phyloP scores from a whole-genome alignment of 345 rosid species.

The Odontarrhena argentea region DNA sequence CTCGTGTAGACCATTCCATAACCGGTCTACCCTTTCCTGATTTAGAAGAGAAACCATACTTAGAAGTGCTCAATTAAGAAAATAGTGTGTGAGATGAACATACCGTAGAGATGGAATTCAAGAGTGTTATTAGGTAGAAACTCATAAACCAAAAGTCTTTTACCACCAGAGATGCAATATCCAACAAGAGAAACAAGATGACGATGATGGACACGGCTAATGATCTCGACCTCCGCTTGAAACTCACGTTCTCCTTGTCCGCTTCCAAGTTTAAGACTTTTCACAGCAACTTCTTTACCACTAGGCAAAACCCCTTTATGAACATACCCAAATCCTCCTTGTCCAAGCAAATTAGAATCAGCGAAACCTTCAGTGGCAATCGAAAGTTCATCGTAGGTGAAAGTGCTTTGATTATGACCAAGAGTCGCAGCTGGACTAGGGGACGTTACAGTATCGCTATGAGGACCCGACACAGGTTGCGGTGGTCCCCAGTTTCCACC shows the following conservation, averaged over 20 bases:
- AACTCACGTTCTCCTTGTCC: constrained; percentile 85
- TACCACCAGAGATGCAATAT: constrained; percentile 59
- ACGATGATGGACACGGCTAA: constrained; percentile 93
- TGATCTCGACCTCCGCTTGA: constrained; percentile 88
- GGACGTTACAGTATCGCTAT: constrained; percentile 61
- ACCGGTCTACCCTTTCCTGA: constrained; percentile 63
- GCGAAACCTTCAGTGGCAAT: constrained; percentile 71
- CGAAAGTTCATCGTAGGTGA: constrained; percentile 70
- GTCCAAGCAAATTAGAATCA: constrained; percentile 62
- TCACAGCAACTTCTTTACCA: constrained; percentile 86
- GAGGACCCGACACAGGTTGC: constrained; percentile 35
- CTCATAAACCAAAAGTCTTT: constrained; percentile 71
- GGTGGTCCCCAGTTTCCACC: constrained; percentile 38
- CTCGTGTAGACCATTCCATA: constrained; percentile 73
- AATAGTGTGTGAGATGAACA: background rate
- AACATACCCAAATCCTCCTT: constrained; percentile 90
- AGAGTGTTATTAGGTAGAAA: constrained; percentile 72
- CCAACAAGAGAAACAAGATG: constrained; percentile 94
- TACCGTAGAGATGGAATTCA: constrained; percentile 82
- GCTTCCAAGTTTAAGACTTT: constrained; percentile 74
- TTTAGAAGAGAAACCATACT: constrained; percentile 2
- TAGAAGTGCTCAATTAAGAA: background rate
- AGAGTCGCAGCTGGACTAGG: constrained; percentile 47
- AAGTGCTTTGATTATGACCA: constrained; percentile 65
- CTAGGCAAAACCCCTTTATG: constrained; percentile 73